Evolutionary conservation across 2,329 filamentous ascomycete genomes (phyloP), one percentile per base, ranked within the genome.

Genomic region (Cercospora sesami): DNA sequence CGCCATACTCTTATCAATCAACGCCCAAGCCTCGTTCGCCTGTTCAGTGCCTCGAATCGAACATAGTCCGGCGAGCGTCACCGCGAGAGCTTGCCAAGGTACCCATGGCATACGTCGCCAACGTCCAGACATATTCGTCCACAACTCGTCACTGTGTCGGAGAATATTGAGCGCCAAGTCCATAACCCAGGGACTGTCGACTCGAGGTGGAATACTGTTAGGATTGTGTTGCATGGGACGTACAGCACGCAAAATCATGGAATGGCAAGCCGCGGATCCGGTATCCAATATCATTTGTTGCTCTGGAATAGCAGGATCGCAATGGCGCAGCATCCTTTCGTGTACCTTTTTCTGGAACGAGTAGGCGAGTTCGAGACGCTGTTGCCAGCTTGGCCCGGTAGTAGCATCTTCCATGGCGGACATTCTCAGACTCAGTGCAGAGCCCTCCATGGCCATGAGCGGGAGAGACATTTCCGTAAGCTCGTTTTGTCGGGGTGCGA

Each of bases 41-140:
- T 83, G 75, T 21, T 80, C 79, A 6, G 83, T 83, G 42, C 79
- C 76, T 3, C 83, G 81, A 70, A 83, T 82, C 3, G 80, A 77
- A 72, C 84, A 86, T 23, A 87, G 78, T 69, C 86, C 84, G 1
- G 84, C 84, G 14, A 86, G 75, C 1, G 83, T 81, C 6, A 86
- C 84, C 1, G 85, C 84, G 0, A 87, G 76, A 7, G 84, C 81
- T 70, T 87, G 85, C 85, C 85, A 87, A 67, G 85, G 85, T 14
- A 85, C 82, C 74, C 85, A 86, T 0, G 80, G 78, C 80, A 84
- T 84, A 83, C 85, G 86, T 21, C 75, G 74, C 75, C 81, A 85
- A 3, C 80, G 76, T 12, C 79, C 77, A 1, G 74, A 77, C 42
- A 77, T 68, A 57, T 73, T 69, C 21, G 79, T 77, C 65, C 67